Base-by-base conservation (phyloP, 495 filamentous ascomycete genomes). In the Paragyromitra xinjiangensis region DNA sequence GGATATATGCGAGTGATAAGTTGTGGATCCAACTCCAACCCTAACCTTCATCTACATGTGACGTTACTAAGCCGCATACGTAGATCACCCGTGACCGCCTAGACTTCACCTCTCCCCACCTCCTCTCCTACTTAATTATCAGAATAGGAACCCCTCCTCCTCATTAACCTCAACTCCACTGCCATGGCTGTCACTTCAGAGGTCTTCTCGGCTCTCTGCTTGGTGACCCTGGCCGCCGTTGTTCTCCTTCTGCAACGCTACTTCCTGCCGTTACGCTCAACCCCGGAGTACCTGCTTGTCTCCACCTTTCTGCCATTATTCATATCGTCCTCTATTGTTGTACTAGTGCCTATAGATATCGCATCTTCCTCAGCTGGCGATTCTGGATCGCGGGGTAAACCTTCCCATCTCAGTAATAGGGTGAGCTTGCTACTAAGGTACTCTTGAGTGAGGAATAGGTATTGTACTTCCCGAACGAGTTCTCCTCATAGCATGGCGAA, bases 281-380 rank as follows among this genome's bases (percentile, higher is more conserved):
- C 95, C 0, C 95, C 95, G 0, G 92, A 92, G 72, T 98, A 94
- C 83, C 87, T 98, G n/a, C 87, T 93, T 65, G 88, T 97, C 0
- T 94, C 95, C 48, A 90, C 98, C 68, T 98, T 99, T 83, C 91
- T 99, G 78, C 93, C 94, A 40, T 87, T 99, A 82, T 93, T 93
- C 63, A 90, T 99, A 24, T 96, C 95, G 12, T 92, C 93, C 66
- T 95, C 92, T 83, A 94, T 98, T 78, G 91, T 98, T n/a, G 87
- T 99, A 22, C 87, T 99, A 24, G 94, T 99, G 0, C 95, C 95
- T 4, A 98, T 99, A 79, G 95, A 99, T 85, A 89, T 99, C 75
- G 93, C 95, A 3, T 97, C 94, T 2, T 94, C 88, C 81, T 89
- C 91, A 19, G 88, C 90, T 68, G 87, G 87, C 50, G 90, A 94